Percentiles rank a stretch among this genome's conserved stretches.
phyloP scores from a whole-genome alignment of 306 rosid species.

The Trifolium fragiferum region DNA sequence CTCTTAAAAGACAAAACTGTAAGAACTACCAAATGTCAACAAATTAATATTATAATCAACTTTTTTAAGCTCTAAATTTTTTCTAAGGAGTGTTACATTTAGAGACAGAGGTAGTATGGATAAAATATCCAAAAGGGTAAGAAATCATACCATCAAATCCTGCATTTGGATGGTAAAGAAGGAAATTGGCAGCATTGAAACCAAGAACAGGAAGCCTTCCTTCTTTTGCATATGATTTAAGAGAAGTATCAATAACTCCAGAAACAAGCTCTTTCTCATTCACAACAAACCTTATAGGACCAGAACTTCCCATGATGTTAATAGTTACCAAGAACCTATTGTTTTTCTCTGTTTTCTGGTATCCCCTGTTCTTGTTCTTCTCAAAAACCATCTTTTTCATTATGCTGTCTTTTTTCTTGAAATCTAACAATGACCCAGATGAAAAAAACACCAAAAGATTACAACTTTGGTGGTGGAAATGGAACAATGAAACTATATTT shows the following conservation, averaged over 20 bases:
- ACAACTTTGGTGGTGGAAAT: conserved; percentile 9
- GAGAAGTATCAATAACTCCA: conserved; percentile 67
- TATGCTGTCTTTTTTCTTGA: background rate
- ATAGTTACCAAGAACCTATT: conserved; percentile 68
- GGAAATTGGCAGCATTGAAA: conserved; percentile 60
- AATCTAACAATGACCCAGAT: conserved; percentile 29
- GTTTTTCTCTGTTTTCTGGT: background rate
- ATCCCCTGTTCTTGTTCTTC: conserved; percentile 44
- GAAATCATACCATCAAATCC: conserved; percentile 66
- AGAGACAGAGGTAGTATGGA: no score
- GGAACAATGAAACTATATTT: background rate
- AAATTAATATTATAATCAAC: no score
- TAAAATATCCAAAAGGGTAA: conserved; percentile 27
- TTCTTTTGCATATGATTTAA: conserved; percentile 84
- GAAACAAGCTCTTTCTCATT: conserved; percentile 69
- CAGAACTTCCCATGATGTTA: conserved; percentile 80
- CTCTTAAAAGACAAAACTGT: no score
- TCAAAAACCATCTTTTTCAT: conserved; percentile 42
- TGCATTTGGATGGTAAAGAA: conserved; percentile 66
- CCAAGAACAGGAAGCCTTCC: conserved; percentile 90
- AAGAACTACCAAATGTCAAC: no score
- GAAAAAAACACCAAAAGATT: conserved; percentile 5
- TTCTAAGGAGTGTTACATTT: no score
- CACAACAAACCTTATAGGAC: conserved; percentile 84
- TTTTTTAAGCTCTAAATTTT: no score